Percentiles rank a stretch among this genome's conserved stretches.
These are phyloP conservation scores for Suaeda aralocaspica DNA, from an alignment of 148 eudicot species.

Conservation along the genomic window DNA sequence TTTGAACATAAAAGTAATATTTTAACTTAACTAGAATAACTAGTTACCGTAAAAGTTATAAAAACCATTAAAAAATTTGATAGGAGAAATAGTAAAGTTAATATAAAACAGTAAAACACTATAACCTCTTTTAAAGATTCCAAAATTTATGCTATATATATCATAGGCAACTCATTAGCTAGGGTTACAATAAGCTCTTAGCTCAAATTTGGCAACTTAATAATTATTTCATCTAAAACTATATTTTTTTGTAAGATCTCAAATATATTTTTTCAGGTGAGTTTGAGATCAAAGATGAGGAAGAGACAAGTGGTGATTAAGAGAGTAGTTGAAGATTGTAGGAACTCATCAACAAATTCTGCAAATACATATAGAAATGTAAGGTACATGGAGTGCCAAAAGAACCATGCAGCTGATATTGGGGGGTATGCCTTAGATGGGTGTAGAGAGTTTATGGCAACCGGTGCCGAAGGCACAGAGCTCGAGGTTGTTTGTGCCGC, in stretches of 20 bases:
- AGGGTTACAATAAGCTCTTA: neutral
- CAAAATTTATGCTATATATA: slow-evolving; percentile 4
- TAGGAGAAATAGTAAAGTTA: too few relatives aligned
- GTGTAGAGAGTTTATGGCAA: slow-evolving; percentile 44
- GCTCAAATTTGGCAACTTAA: too few relatives aligned
- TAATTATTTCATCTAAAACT: too few relatives aligned
- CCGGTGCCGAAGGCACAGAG: slow-evolving; percentile 21
- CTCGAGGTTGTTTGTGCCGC: slow-evolving; percentile 39
- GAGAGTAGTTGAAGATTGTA: neutral
- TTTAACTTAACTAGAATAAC: too few relatives aligned
- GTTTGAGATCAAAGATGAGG: slow-evolving; percentile 13
- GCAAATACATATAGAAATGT: slow-evolving; percentile 6
- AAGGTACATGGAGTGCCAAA: slow-evolving; percentile 40
- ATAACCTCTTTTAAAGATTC: slow-evolving; percentile 10
- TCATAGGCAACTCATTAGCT: slow-evolving; percentile 6
- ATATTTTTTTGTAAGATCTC: too few relatives aligned
- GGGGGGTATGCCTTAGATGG: slow-evolving; percentile 47
- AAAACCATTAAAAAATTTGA: too few relatives aligned
- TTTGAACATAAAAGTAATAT: too few relatives aligned
- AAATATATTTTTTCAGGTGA: neutral
- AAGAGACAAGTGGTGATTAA: slow-evolving; percentile 22
- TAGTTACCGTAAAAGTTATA: too few relatives aligned
- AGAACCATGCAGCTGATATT: slow-evolving; percentile 45
- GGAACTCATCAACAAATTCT: neutral
- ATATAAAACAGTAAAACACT: too few relatives aligned